These are phyloP conservation scores for Selaginella tamariscina DNA, from an alignment of 75 land plant species.

Conservation along the genomic window DNA sequence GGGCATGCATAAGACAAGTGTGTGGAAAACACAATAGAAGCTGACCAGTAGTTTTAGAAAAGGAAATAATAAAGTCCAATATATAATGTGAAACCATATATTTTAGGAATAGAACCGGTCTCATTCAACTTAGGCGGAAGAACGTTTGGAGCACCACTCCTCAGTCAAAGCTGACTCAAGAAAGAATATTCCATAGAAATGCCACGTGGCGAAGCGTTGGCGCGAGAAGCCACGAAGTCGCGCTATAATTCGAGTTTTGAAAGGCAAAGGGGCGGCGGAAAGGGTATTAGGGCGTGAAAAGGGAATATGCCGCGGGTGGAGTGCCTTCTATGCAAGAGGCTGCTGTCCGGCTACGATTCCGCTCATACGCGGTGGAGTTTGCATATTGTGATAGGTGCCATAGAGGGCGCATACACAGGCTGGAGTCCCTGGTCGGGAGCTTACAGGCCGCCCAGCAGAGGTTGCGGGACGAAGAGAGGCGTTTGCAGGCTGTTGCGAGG, in stretches of 20 bases:
- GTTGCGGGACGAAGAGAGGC: conserved; percentile 5
- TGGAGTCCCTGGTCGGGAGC: conserved; percentile 2
- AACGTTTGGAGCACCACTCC: too few relatives aligned
- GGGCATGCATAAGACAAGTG: too few relatives aligned
- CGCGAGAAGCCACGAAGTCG: background rate
- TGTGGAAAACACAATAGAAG: too few relatives aligned
- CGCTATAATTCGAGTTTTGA: background rate
- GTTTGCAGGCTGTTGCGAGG: background rate
- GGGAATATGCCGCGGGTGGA: conserved; percentile 8
- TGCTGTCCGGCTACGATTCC: conserved; percentile 11
- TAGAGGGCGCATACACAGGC: conserved; percentile 5
- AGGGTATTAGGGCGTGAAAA: too few relatives aligned
- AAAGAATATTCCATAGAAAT: too few relatives aligned
- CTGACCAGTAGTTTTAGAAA: too few relatives aligned
- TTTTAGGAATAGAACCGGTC: too few relatives aligned
- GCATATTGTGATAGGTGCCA: conserved; percentile 10
- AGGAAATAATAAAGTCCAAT: too few relatives aligned
- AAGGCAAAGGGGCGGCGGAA: background rate
- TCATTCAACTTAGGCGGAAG: too few relatives aligned
- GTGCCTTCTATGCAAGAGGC: conserved; percentile 8
- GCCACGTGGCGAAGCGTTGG: background rate
- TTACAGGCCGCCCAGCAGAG: conserved; percentile 8
- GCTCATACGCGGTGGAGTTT: conserved; percentile 8
- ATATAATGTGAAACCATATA: too few relatives aligned
- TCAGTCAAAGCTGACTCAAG: too few relatives aligned